Conservation (phyloP, 2,329 filamentous ascomycete species). For the Talaromyces sp. region DNA sequence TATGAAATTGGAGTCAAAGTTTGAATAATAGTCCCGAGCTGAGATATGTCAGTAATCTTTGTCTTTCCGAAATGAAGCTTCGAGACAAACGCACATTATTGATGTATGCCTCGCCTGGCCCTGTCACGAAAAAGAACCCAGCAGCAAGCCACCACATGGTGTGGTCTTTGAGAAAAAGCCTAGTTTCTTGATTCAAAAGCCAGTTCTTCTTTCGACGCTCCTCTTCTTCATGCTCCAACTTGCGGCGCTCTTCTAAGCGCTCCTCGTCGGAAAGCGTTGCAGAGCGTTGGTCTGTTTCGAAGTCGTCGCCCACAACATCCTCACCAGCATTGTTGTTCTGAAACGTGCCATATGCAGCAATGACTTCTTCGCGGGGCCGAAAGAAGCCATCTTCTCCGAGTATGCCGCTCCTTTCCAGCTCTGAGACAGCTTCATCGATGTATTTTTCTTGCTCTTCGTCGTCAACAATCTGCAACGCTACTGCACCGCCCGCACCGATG, state of each 20-base stretch:
- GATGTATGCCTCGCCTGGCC: constrained; percentile 94
- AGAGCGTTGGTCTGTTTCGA: constrained; percentile 36
- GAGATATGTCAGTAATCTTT: background rate
- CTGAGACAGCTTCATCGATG: constrained; percentile 84
- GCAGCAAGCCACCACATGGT: constrained; percentile 95
- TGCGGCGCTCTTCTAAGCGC: constrained; percentile 28
- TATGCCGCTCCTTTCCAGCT: constrained; percentile 82
- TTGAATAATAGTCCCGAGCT: constrained; percentile 81
- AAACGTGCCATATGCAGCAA: constrained; percentile 41
- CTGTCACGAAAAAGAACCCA: constrained; percentile 88
- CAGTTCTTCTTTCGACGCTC: constrained; percentile 74
- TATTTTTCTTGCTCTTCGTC: constrained; percentile 65
- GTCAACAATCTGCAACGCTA: constrained; percentile 71
- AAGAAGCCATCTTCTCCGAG: constrained; percentile 68
- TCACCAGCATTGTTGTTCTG: constrained; percentile 32
- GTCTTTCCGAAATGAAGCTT: background rate
- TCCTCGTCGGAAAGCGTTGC: constrained; percentile 35
- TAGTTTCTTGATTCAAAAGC: constrained; percentile 86
- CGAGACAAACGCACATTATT: constrained; percentile 59
- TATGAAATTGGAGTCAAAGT: constrained; percentile 67
- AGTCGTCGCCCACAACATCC: constrained; percentile 31
- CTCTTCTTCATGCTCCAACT: constrained; percentile 46
- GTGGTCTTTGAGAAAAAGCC: constrained; percentile 73
- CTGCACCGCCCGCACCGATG: constrained; percentile 66
- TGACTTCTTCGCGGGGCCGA: constrained; percentile 42